Conservation (phyloP, 495 filamentous ascomycete species). For the Xylaria telfairii region DNA sequence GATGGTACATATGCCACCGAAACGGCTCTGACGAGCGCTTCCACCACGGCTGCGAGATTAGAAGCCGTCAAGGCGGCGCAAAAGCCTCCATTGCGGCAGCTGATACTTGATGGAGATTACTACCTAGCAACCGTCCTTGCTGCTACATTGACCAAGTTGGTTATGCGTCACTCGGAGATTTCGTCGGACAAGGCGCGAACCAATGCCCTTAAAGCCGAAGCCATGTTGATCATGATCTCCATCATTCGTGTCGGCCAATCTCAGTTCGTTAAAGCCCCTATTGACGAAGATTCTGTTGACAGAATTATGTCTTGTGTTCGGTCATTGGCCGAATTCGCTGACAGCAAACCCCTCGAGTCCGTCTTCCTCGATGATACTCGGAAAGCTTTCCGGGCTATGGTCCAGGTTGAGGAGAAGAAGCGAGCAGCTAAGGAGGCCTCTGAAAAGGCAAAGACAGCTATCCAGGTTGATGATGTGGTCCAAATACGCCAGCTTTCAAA, state of each 20-base stretch:
- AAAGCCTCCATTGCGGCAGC: constrained; percentile 92
- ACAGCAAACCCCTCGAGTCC: constrained; percentile 86
- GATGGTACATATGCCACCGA: constrained; percentile 98
- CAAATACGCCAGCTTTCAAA: constrained; percentile 91
- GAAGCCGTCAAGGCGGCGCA: constrained; percentile 97
- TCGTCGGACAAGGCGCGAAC: constrained; percentile 85
- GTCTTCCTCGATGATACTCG: constrained; percentile 96
- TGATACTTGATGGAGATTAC: constrained; percentile 97
- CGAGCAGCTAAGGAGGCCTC: constrained; percentile 86
- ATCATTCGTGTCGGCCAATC: constrained; percentile 97
- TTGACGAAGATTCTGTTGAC: constrained; percentile 97
- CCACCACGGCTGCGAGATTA: constrained; percentile 84
- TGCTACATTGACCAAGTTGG: constrained; percentile 93
- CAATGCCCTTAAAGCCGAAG: constrained; percentile 93
- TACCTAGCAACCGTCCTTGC: constrained; percentile 95
- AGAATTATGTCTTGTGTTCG: constrained; percentile 96
- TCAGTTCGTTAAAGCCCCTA: constrained; percentile 94
- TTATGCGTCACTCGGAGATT: constrained; percentile 97
- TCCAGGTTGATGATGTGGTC: constrained; percentile 95
- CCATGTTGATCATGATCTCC: constrained; percentile 99
- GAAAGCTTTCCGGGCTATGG: constrained; percentile 97
- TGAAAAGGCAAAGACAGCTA: constrained; percentile 90
- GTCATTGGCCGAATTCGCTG: constrained; percentile 86
- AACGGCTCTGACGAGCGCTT: constrained; percentile 91
- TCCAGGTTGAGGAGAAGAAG: constrained; percentile 97